Evolutionary conservation across 139 green algal species (phyloP).

Genomic region (Trebouxia sp.): DNA sequence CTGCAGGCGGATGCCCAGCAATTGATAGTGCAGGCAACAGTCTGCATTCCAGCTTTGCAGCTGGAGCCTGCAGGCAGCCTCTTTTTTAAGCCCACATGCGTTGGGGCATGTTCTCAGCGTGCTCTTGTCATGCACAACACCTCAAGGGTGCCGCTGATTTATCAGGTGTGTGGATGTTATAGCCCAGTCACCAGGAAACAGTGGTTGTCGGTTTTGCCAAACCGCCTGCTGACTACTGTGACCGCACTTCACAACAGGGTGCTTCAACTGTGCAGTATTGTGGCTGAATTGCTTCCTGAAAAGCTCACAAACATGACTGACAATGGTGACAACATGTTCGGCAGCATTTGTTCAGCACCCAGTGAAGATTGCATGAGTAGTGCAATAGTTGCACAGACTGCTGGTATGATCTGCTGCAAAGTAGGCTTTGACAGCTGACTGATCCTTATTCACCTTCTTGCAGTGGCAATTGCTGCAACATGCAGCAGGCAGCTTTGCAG

Average conservation of each 20-base stretch:
- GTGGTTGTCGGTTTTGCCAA: too few relatives aligned
- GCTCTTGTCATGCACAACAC: constrained; percentile 59
- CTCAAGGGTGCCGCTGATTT: constrained; percentile 54
- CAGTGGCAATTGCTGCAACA: constrained; percentile 52
- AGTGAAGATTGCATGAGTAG: too few relatives aligned
- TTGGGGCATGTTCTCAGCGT: constrained; percentile 59
- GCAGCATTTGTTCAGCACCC: too few relatives aligned
- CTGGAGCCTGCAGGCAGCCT: constrained; percentile 38
- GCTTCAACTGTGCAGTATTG: too few relatives aligned
- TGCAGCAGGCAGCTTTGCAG: constrained; percentile 40
- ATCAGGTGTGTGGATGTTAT: constrained; percentile 28
- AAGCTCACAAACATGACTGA: too few relatives aligned
- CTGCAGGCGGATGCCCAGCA: constrained; percentile 16
- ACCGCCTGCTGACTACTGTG: too few relatives aligned
- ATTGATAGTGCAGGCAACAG: constrained; percentile 45
- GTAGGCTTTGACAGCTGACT: background rate
- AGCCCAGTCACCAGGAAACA: too few relatives aligned
- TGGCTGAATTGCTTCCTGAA: too few relatives aligned
- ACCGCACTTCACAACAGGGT: too few relatives aligned
- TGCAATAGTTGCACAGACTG: too few relatives aligned
- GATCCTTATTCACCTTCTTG: background rate
- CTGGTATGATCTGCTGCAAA: too few relatives aligned
- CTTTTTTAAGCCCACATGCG: constrained; percentile 71
- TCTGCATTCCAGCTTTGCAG: constrained; percentile 44
- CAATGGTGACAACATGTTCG: too few relatives aligned